A percentile compares a stretch with the other conserved stretches of the same genome.
Evolutionary conservation across 2,329 filamentous ascomycete genomes (phyloP).

Genomic region (Botrytis deweyae): DNA sequence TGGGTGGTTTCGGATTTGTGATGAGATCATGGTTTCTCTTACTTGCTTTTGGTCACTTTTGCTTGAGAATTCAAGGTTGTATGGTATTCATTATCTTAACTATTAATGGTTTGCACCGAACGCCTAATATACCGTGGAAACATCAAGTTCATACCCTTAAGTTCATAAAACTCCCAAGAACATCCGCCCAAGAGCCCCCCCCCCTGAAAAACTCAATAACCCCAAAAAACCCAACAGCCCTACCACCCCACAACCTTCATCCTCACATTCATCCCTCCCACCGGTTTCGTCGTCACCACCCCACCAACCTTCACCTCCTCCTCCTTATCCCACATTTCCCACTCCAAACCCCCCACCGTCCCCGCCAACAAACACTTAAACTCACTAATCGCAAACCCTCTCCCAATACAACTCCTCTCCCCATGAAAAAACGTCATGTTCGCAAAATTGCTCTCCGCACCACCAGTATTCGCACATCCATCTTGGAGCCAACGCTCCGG

Average conservation of each 20-base stretch:
- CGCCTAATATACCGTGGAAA: not conserved
- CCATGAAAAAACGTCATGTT: slow-evolving; percentile 84
- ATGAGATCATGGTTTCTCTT: too few species aligned
- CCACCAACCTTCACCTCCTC: slow-evolving; percentile 55
- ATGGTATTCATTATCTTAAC: not conserved
- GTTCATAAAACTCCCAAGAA: not conserved
- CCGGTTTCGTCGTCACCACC: slow-evolving; percentile 43
- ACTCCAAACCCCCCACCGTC: slow-evolving; percentile 3
- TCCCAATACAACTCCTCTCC: slow-evolving; percentile 79
- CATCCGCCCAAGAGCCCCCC: not conserved
- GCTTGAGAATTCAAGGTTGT: rapidly evolving
- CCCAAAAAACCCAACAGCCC: too few species aligned
- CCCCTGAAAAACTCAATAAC: too few species aligned
- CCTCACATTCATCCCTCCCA: slow-evolving; percentile 20
- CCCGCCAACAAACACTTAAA: slow-evolving; percentile 45
- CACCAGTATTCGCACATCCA: slow-evolving; percentile 51
- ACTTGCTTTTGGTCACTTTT: not conserved
- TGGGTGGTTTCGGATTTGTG: too few species aligned
- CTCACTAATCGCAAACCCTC: slow-evolving; percentile 76
- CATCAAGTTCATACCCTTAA: not conserved
- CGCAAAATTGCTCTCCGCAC: slow-evolving; percentile 72
- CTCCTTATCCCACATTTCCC: slow-evolving; percentile 39
- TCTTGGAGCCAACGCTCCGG: slow-evolving; percentile 55
- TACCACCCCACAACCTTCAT: slow-evolving; percentile 7
- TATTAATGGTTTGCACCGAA: not conserved